Evolutionary conservation across 176 grass and related monocot genomes (phyloP), one percentile per base, ranked within the genome.

Genomic region (Oryza rufipogon): DNA sequence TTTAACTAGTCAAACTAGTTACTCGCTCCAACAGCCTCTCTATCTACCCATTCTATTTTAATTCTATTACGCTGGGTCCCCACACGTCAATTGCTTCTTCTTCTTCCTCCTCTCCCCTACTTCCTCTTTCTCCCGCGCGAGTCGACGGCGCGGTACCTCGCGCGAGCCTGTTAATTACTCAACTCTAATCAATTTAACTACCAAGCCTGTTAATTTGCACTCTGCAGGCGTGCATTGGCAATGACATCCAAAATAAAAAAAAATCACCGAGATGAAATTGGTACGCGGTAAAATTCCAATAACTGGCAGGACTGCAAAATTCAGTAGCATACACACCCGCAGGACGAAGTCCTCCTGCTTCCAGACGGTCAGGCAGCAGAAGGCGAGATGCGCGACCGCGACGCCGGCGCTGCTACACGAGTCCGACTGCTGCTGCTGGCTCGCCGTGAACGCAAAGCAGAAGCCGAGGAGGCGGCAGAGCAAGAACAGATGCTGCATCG

Each of bases 331-430:
- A 44, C 36, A 12, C 83, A 99, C 93, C 83, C 96, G 90, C 44
- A 99, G 70, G 69, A 90, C 45, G 93, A 96, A 99, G 81, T 89
- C 85, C 69, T 96, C 77, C 3, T 94, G 87, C 41, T 69, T 92
- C 96, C 96, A 99, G 32, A 84, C 83, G 44, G 73, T 15, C 78
- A 73, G 20, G 87, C 96, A 96, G n/a, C 66, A 75, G 80, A 99
- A 91, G 77, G 74, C 84, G 23, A 90, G 80, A 19, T 73, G 79
- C 45, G 86, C 38, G 19, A 92, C 88, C 8, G 47, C 56, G 76
- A 99, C 70, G 68, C 71, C 32, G 19, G 72, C 64, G 44, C 68
- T 41, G 80, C 41, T 34, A 88, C 96, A 99, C 23, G 91, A 92
- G 61, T 99, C 93, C n/a, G 92, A 66, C 66, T 85, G 70, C 52